phyloP scores from a whole-genome alignment of 176 grass and related monocot genomes.

The Triticum dicoccoides region DNA sequence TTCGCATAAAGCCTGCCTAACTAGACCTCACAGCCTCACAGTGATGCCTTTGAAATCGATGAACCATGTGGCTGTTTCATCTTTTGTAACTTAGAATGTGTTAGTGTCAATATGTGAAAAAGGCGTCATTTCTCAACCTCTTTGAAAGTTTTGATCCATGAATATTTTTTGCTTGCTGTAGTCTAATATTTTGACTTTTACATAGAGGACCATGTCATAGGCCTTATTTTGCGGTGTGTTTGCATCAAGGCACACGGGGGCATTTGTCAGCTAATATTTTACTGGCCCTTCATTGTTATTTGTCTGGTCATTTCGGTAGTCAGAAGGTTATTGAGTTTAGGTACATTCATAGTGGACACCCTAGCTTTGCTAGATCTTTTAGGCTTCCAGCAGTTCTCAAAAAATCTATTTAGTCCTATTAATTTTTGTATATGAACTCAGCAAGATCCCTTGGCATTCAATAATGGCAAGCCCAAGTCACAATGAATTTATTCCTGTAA shows the following conservation, averaged over 20 bases:
- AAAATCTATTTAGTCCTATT: neutral
- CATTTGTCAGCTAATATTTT: constrained; percentile 50
- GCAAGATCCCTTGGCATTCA: neutral
- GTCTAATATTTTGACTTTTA: constrained; percentile 29
- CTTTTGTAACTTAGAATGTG: neutral
- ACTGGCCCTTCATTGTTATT: constrained; percentile 22
- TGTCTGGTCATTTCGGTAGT: constrained; percentile 27
- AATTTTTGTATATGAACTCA: constrained; percentile 18
- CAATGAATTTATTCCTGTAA: constrained; percentile 9
- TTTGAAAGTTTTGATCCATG: neutral
- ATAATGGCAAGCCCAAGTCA: neutral
- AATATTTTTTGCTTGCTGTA: neutral
- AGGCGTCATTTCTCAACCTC: constrained; percentile 3
- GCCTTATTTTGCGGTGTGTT: constrained; percentile 29
- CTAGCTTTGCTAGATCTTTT: constrained; percentile 17
- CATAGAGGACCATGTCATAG: constrained; percentile 31
- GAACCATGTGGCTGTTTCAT: neutral
- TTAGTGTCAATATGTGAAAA: neutral
- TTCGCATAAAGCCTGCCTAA: constrained; percentile 4
- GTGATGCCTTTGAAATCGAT: neutral
- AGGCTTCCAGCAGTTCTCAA: constrained; percentile 25
- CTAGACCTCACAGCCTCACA: constrained; percentile 34
- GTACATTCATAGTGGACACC: constrained; percentile 29
- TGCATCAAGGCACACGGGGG: constrained; percentile 48
- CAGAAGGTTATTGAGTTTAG: constrained; percentile 28